These are phyloP conservation scores for Ophiostoma piceae DNA, from an alignment of 2,329 filamentous ascomycete genomes.

Conservation along the genomic window DNA sequence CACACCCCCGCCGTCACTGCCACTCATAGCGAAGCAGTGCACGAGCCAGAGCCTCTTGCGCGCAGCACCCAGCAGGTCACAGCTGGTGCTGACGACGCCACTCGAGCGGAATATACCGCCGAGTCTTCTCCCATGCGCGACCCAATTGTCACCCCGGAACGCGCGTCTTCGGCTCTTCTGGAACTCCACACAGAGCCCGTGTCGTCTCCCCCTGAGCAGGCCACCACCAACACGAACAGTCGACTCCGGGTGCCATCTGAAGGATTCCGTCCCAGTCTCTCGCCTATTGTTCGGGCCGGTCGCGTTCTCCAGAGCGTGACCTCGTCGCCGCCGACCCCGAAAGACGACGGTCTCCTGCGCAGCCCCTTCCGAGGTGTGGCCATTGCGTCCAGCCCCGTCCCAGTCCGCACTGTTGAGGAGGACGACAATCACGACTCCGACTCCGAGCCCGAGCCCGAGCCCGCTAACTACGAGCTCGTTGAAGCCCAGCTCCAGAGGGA, in stretches of 20 bases:
- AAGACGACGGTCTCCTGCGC: constrained; percentile 47
- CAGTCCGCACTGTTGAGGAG: constrained; percentile 2
- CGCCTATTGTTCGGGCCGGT: constrained; percentile 55
- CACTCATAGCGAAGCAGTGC: constrained; percentile 10
- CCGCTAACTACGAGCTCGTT: constrained; percentile 5
- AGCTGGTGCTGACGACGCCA: neutral
- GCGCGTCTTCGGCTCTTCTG: neutral
- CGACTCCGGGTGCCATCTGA: constrained; percentile 31
- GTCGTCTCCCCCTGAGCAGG: neutral
- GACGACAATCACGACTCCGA: constrained; percentile 3
- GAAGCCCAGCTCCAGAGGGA: constrained; percentile 12
- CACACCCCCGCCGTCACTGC: neutral
- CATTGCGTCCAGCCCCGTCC: constrained; percentile 27
- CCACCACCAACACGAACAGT: constrained; percentile 14
- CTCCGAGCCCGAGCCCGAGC: constrained; percentile 11
- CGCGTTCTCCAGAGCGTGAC: constrained; percentile 54
- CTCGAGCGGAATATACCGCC: neutral
- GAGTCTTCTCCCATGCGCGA: neutral
- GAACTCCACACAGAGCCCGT: neutral
- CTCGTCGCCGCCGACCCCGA: constrained; percentile 54
- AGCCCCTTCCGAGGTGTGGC: constrained; percentile 49
- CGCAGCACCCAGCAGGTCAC: constrained; percentile 9
- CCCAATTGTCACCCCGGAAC: neutral
- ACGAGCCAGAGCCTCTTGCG: neutral
- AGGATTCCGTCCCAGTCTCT: constrained; percentile 43